phyloP scores from a whole-genome alignment of 208 protist genomes.

The Wallacemonas sp. region DNA sequence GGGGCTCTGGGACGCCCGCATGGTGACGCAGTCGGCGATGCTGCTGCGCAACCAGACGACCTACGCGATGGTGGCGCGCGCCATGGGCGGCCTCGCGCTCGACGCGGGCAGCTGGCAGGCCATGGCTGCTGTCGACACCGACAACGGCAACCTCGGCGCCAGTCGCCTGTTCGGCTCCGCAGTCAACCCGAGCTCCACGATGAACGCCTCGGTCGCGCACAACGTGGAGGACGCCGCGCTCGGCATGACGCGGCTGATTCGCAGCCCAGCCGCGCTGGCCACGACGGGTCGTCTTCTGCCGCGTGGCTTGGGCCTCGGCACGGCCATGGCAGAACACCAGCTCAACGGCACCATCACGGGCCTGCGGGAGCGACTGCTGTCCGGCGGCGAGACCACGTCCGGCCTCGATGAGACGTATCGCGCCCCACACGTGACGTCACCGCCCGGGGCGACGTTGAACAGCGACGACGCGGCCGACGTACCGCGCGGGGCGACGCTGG shows the following conservation, averaged over 20 bases:
- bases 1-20: conserved; percentile 36
- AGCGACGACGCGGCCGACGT: conserved; percentile 13
- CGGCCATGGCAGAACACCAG: neutral
- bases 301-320: neutral
- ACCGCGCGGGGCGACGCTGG: conserved; percentile 4
- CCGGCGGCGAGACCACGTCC: neutral
- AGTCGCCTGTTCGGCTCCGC: neutral
- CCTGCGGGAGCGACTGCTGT: neutral
- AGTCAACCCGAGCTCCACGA: no score
- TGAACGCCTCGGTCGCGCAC: neutral
- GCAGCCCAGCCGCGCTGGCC: neutral
- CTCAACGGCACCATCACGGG: neutral
- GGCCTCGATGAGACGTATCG: neutral
- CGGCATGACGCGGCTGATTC: neutral
- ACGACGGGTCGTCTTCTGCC: neutral
- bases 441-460: conserved; percentile 19
- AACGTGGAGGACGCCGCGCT: neutral
- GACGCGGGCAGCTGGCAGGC: neutral
- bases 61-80: conserved; percentile 10
- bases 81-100: neutral
- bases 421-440: neutral
- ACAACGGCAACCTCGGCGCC: neutral
- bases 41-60: conserved; percentile 2
- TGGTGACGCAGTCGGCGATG: conserved; percentile 15
- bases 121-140: neutral